Percentiles rank a stretch among this genome's conserved stretches.
Evolutionary conservation across 495 filamentous ascomycete species (phyloP).

Genomic region (Oleoguttula mirabilis): DNA sequence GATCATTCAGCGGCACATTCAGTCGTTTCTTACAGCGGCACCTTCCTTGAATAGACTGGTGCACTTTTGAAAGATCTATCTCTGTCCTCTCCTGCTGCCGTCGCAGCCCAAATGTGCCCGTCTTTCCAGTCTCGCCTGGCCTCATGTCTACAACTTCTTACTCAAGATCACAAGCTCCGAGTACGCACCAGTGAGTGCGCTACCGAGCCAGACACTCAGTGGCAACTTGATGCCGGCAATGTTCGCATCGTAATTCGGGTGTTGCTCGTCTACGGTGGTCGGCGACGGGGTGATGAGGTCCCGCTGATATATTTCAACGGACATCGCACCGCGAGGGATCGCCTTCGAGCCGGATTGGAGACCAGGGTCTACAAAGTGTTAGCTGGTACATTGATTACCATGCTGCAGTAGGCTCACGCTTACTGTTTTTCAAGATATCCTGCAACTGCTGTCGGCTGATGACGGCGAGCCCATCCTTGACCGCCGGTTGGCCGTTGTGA

Average conservation of each 20-base stretch:
- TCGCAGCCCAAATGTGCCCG: too few species aligned
- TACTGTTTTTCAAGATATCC: constrained; percentile 3
- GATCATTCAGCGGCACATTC: too few species aligned
- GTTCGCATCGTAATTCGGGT: constrained; percentile 10
- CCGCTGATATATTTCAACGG: constrained; percentile 7
- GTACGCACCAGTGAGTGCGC: neutral
- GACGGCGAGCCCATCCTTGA: constrained; percentile 2
- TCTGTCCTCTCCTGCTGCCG: neutral
- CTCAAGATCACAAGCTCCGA: constrained; percentile 11
- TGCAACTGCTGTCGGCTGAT: constrained; percentile 2
- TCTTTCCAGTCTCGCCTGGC: too few species aligned
- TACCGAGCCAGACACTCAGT: neutral
- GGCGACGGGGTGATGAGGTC: constrained; percentile 11
- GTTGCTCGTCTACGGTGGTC: neutral
- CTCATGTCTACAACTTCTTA: too few species aligned
- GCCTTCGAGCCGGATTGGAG: neutral
- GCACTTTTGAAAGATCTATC: too few species aligned
- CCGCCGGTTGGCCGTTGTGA: constrained; percentile 1
- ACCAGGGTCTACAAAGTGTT: constrained; percentile 1
- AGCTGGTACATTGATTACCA: too few species aligned
- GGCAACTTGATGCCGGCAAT: constrained; percentile 11
- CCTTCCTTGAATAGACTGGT: too few species aligned
- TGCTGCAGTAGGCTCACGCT: too few species aligned
- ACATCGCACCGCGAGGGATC: constrained; percentile 4
- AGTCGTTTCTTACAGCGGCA: too few species aligned